Percentiles rank a stretch among this genome's conserved stretches.
Conservation (phyloP, 176 grass and related monocot genomes). For the Hsuehochloa calcarea region DNA sequence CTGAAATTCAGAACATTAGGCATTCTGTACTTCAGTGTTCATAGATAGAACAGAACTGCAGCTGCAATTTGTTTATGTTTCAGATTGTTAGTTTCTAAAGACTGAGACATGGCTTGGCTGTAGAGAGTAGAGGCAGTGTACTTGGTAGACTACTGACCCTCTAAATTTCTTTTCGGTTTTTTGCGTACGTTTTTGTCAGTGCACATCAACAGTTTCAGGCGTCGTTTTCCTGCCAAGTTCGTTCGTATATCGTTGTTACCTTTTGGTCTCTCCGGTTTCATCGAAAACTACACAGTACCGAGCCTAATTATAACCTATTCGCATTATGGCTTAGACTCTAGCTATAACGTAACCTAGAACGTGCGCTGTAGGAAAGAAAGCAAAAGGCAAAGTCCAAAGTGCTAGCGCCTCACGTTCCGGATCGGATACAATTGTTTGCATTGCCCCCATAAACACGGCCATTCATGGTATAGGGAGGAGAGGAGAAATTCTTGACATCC, state of each 20-base stretch:
- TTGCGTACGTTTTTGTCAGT: slow-evolving; percentile 3
- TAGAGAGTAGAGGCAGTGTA: neutral
- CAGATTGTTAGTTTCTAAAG: neutral
- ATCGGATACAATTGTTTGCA: neutral
- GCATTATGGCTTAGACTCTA: neutral
- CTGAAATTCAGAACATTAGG: neutral
- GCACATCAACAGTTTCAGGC: neutral
- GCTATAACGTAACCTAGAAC: neutral
- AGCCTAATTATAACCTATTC: neutral
- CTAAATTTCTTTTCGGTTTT: neutral
- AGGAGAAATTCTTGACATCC: neutral
- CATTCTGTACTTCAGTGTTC: neutral
- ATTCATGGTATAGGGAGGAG: neutral
- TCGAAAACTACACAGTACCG: slow-evolving; percentile 29
- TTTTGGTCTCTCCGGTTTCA: neutral
- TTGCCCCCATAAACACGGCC: neutral
- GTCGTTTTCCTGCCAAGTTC: neutral
- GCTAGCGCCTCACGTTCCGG: slow-evolving; percentile 6
- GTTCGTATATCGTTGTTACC: slow-evolving; percentile 25
- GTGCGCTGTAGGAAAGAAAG: neutral
- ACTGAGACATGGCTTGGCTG: neutral
- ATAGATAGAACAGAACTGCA: neutral
- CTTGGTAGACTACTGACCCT: neutral
- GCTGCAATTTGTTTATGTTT: neutral
- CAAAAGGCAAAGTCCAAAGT: neutral